These are phyloP conservation scores for Penicillium waksmanii DNA, from an alignment of 495 filamentous ascomycete genomes.

Conservation along the genomic window DNA sequence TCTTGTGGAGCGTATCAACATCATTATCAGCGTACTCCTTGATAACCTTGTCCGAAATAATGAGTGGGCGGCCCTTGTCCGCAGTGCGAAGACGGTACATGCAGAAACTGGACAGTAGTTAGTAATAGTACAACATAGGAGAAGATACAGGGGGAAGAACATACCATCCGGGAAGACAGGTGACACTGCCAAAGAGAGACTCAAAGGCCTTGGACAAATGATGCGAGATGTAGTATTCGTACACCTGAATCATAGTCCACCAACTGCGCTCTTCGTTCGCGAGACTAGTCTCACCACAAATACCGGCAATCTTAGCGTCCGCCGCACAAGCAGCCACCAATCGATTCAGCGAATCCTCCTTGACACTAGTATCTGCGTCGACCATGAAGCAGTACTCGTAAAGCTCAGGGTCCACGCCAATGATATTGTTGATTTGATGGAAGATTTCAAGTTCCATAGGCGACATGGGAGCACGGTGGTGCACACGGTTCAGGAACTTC, in stretches of 20 bases:
- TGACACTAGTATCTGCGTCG: conserved; percentile 95
- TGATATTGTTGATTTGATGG: conserved; percentile 99
- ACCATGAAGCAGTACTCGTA: conserved; percentile 99
- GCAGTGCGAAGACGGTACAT: conserved; percentile 97
- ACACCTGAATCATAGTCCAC: conserved; percentile 99
- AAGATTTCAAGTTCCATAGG: conserved; percentile 97
- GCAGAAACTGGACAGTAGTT: conserved; percentile 72
- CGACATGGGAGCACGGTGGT: conserved; percentile 90
- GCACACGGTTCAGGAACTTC: conserved; percentile 95
- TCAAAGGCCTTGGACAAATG: conserved; percentile 93
- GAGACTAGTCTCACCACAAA: conserved; percentile 95
- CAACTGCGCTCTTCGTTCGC: conserved; percentile 92
- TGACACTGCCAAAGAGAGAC: conserved; percentile 92
- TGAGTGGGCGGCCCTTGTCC: conserved; percentile 87
- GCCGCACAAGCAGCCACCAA: conserved; percentile 92
- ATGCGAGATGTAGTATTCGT: conserved; percentile 98
- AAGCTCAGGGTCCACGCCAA: conserved; percentile 94
- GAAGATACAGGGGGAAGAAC: conserved; percentile 27
- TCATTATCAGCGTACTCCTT: conserved; percentile 83
- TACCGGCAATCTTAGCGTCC: conserved; percentile 93
- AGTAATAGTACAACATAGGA: conserved; percentile 18
- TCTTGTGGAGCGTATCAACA: conserved; percentile 97
- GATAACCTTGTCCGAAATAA: conserved; percentile 86
- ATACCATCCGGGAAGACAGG: conserved; percentile 98
- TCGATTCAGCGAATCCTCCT: conserved; percentile 88